Evolutionary conservation across 305 asterid species (phyloP).

Genomic region (Ruellia speciosa): DNA sequence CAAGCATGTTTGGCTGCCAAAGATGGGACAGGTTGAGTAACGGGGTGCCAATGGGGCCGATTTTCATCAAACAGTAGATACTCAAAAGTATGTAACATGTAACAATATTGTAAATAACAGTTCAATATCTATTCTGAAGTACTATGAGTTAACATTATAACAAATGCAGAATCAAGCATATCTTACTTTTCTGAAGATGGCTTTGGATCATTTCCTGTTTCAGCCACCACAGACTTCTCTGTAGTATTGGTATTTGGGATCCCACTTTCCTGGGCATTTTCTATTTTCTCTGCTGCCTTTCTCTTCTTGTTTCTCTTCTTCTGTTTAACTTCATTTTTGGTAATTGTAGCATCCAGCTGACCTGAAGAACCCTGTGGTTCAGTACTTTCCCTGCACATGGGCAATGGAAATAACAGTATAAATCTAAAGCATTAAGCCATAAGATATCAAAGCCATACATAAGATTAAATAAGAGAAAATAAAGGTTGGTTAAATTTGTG

Average conservation of each 20-base stretch:
- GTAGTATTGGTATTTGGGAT: conserved; percentile 22
- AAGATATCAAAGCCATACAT: not conserved
- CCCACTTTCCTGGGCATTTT: conserved; percentile 25
- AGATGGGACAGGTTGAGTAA: not conserved
- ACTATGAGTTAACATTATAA: conserved; percentile 9
- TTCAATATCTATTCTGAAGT: conserved; percentile 1
- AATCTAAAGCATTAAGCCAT: not conserved
- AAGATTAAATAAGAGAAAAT: too few relatives aligned
- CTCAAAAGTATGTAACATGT: not conserved
- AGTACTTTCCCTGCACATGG: conserved; percentile 28
- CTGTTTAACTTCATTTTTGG: conserved; percentile 36
- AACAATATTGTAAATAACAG: conserved; percentile 7
- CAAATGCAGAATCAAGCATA: conserved; percentile 10
- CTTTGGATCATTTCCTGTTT: conserved; percentile 32
- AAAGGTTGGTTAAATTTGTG: too few relatives aligned
- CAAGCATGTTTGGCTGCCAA: not conserved
- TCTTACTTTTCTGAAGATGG: conserved; percentile 50
- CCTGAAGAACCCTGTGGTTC: conserved; percentile 20
- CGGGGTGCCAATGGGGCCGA: not conserved
- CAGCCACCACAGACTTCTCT: conserved; percentile 31
- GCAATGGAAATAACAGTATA: not conserved
- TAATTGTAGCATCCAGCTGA: conserved; percentile 22
- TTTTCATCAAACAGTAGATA: not conserved
- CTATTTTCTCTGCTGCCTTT: conserved; percentile 33
- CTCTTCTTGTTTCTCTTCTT: conserved; percentile 52